Evolutionary conservation across 2,329 filamentous ascomycete species (phyloP).

Genomic region (Rutstroemia sp.): DNA sequence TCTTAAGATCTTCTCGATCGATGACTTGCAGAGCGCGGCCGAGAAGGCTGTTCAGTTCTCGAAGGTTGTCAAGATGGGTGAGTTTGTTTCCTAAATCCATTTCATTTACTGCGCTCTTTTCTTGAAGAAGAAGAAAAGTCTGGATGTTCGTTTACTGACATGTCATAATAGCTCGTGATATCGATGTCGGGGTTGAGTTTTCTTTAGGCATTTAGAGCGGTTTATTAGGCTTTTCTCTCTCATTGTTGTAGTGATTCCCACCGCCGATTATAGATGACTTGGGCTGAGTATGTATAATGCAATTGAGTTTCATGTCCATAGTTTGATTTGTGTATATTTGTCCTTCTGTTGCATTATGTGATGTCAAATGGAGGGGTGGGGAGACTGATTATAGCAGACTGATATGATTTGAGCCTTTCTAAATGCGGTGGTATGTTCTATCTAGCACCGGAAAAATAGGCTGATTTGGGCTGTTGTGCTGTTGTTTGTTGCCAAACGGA

Average conservation of each 20-base stretch:
- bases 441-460: background rate
- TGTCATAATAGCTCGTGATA: slow-evolving; percentile 64
- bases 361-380: background rate
- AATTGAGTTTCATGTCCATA: slow-evolving; percentile 10
- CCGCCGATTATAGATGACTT: slow-evolving; percentile 14
- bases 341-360: background rate
- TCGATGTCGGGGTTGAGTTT: slow-evolving; percentile 95
- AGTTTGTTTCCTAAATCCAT: slow-evolving; percentile 32
- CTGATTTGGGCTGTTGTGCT: too few species aligned
- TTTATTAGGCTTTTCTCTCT: slow-evolving; percentile 15
- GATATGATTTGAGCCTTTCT: background rate
- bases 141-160: slow-evolving; percentile 10
- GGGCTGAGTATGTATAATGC: slow-evolving; percentile 29
- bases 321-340: background rate
- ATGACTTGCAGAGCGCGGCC: slow-evolving; percentile 92
- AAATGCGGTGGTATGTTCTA: background rate
- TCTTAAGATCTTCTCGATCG: slow-evolving; percentile 99
- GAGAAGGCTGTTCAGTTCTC: slow-evolving; percentile 99
- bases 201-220: slow-evolving; percentile 71
- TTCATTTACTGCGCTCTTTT: slow-evolving; percentile 19
- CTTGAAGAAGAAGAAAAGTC: too few species aligned
- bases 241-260: slow-evolving; percentile 29
- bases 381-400: too few species aligned
- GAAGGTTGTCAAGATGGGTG: slow-evolving; percentile 97
- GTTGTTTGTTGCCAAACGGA: too few species aligned